Conservation (phyloP, 2,329 filamentous ascomycete species). For the Cladosporium sp. region DNA sequence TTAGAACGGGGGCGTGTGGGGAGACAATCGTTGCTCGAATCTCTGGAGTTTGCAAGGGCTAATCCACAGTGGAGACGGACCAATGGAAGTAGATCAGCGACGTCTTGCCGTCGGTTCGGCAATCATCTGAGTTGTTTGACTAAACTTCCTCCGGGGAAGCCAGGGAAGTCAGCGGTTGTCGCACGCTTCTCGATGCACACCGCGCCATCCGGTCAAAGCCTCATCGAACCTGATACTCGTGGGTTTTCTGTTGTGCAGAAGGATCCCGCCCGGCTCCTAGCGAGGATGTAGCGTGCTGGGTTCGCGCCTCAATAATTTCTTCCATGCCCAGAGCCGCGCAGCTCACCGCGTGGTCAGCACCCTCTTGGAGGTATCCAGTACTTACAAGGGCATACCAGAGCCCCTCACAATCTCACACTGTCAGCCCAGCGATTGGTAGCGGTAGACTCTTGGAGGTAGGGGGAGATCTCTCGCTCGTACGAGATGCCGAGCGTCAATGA, state of each 20-base stretch:
- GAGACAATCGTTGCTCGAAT: slow-evolving; percentile 6
- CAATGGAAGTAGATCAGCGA: slow-evolving; percentile 17
- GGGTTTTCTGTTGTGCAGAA: not conserved
- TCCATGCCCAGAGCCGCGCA: slow-evolving; percentile 1
- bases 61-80: slow-evolving; percentile 13
- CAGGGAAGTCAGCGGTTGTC: not conserved
- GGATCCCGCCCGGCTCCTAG: slow-evolving; percentile 3
- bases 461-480: not conserved
- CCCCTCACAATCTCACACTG: not conserved
- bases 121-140: slow-evolving; percentile 8
- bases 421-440: slow-evolving; percentile 3
- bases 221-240: slow-evolving; percentile 1
- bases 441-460: not conserved
- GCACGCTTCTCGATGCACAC: slow-evolving; percentile 3
- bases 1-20: slow-evolving; percentile 11
- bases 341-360: slow-evolving; percentile 2
- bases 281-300: slow-evolving; percentile 1
- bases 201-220: slow-evolving; percentile 2
- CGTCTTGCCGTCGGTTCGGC: slow-evolving; percentile 11
- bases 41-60: slow-evolving; percentile 2
- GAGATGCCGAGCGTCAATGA: slow-evolving; percentile 11
- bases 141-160: slow-evolving; percentile 3
- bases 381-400: not conserved
- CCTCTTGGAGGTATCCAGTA: not conserved
- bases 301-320: too few relatives aligned